A percentile compares a stretch with the other conserved stretches of the same genome.
Evolutionary conservation across 805 yeast genomes (phyloP).

Genomic region (Candida fluviatilis): DNA sequence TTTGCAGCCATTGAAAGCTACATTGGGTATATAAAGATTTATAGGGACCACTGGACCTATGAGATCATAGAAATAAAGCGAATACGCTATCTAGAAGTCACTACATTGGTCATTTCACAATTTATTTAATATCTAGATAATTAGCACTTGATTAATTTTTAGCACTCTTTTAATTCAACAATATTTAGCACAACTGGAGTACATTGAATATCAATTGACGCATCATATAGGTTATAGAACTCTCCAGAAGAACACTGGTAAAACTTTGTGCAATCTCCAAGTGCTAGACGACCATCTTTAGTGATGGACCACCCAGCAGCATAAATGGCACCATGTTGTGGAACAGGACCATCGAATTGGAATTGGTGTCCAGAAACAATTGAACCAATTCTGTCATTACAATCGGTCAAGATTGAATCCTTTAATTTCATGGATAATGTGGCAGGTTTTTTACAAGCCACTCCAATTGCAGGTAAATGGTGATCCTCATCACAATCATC

Average conservation of each 20-base stretch:
- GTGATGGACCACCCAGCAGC: constrained; percentile 40
- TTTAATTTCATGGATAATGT: constrained; percentile 26
- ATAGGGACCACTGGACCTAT: too few species aligned
- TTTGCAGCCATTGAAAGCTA: too few species aligned
- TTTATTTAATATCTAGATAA: not conserved
- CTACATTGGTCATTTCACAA: too few species aligned
- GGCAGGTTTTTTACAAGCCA: constrained; percentile 21
- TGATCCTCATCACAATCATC: constrained; percentile 7
- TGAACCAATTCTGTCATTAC: constrained; percentile 30
- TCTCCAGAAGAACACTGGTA: constrained; percentile 39
- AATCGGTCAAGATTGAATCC: constrained; percentile 28
- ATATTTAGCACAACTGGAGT: constrained; percentile 33
- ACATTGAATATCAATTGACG: constrained; percentile 30
- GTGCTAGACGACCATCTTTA: constrained; percentile 25
- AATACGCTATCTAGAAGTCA: too few species aligned
- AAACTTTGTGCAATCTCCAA: constrained; percentile 28
- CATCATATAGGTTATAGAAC: constrained; percentile 35
- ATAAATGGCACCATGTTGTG: constrained; percentile 34
- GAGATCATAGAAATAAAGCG: too few species aligned
- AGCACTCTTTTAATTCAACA: constrained; percentile 33
- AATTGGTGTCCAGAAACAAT: constrained; percentile 36
- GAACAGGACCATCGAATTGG: constrained; percentile 40
- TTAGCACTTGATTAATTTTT: constrained; percentile 27
- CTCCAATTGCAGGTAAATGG: constrained; percentile 23
- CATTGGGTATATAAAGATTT: too few species aligned